Percentiles rank a stretch among this genome's conserved stretches.
Evolutionary conservation across 2,329 filamentous ascomycete genomes (phyloP).

Genomic region (Myriosclerotinia curreyana): DNA sequence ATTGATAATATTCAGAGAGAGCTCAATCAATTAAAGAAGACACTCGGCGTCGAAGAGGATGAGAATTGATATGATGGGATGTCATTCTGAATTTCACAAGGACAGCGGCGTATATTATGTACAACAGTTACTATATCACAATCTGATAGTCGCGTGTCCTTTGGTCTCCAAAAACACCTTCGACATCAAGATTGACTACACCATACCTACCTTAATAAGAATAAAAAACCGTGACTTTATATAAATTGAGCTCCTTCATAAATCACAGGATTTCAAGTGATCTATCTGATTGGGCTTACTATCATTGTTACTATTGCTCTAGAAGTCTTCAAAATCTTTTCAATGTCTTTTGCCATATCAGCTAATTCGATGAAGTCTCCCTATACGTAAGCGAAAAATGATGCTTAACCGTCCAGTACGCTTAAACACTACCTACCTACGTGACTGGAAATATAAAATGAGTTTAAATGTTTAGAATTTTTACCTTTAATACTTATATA

Average conservation of each 20-base stretch:
- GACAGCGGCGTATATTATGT: slow-evolving; percentile 5
- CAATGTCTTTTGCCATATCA: not conserved
- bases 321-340: not conserved
- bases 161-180: no score
- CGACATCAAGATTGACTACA: no score
- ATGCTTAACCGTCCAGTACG: not conserved
- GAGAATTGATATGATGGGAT: slow-evolving; percentile 21
- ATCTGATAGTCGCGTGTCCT: no score
- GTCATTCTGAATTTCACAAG: not conserved
- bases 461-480: not conserved
- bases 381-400: slow-evolving; percentile 13
- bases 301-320: no score
- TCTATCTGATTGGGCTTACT: not conserved
- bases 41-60: slow-evolving; percentile 38
- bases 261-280: not conserved
- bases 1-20: slow-evolving; percentile 39
- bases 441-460: not conserved
- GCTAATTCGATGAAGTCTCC: slow-evolving; percentile 7
- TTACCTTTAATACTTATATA: not conserved
- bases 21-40: slow-evolving; percentile 35
- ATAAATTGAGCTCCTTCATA: not conserved
- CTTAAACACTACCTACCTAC: not conserved
- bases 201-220: slow-evolving; percentile 5
- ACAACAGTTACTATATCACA: not conserved
- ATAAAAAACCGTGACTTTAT: slow-evolving; percentile 10